Conservation (phyloP, 768 basidiomycete genomes). For the Suillus fuscotomentosus region DNA sequence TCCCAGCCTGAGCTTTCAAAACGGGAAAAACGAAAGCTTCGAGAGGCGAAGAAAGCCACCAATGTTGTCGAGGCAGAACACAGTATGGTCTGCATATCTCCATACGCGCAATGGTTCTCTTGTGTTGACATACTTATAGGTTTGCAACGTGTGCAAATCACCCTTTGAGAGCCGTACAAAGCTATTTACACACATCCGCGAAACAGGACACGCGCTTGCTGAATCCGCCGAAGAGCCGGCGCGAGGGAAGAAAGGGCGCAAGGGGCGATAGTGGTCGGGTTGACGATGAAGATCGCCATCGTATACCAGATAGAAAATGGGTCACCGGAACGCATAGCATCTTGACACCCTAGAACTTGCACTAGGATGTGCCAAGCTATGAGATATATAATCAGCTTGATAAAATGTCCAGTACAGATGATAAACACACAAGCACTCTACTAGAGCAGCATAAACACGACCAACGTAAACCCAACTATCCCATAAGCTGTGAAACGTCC, state of each 20-base stretch:
- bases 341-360: not conserved
- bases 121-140: slow-evolving; percentile 24
- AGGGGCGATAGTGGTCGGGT: slow-evolving; percentile 12
- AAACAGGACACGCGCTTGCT: slow-evolving; percentile 68
- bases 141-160: slow-evolving; percentile 69
- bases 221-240: slow-evolving; percentile 25
- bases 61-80: slow-evolving; percentile 3
- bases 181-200: slow-evolving; percentile 70
- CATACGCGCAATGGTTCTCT: slow-evolving; percentile 1
- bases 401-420: slow-evolving; percentile 10
- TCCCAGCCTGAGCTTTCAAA: slow-evolving; percentile 52
- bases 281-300: not conserved
- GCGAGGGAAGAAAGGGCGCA: slow-evolving; percentile 33
- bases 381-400: slow-evolving; percentile 4
- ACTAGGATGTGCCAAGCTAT: not conserved
- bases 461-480: slow-evolving; percentile 37
- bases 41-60: slow-evolving; percentile 67
- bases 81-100: slow-evolving; percentile 11
- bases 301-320: not conserved
- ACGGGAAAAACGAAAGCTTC: slow-evolving; percentile 75
- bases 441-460: not conserved
- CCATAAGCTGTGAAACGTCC: slow-evolving; percentile 91
- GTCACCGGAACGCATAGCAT: not conserved
- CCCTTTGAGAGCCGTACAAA: slow-evolving; percentile 68
- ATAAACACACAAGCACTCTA: not conserved